phyloP scores from a whole-genome alignment of 2,329 filamentous ascomycete species.

The Myriosclerotinia scirpicola region DNA sequence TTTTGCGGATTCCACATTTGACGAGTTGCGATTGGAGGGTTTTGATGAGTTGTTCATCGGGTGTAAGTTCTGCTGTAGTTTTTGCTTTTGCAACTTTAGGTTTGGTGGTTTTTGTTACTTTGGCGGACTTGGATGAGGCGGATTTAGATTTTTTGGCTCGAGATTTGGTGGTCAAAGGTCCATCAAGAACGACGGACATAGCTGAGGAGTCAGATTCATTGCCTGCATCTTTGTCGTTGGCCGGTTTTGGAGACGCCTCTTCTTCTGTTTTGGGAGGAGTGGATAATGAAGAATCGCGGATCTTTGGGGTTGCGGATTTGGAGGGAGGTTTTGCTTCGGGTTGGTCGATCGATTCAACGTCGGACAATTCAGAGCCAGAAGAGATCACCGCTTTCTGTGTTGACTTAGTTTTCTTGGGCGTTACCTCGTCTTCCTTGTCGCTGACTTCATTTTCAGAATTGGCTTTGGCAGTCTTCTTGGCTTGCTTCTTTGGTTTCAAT shows the following conservation, averaged over 20 bases:
- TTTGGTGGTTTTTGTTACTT: slow-evolving; percentile 34
- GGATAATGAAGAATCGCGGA: slow-evolving; percentile 19
- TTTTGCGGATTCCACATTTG: slow-evolving; percentile 89
- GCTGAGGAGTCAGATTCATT: slow-evolving; percentile 55
- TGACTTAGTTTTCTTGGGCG: background rate
- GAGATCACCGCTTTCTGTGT: background rate
- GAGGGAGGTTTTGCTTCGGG: background rate
- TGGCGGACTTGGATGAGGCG: slow-evolving; percentile 38
- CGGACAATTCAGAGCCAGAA: slow-evolving; percentile 6
- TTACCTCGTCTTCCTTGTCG: slow-evolving; percentile 18
- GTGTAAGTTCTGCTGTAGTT: slow-evolving; percentile 48
- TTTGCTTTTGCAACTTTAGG: slow-evolving; percentile 44
- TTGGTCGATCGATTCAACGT: slow-evolving; percentile 15
- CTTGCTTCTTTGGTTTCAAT: slow-evolving; percentile 17
- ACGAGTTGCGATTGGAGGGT: slow-evolving; percentile 80
- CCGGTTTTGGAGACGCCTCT: slow-evolving; percentile 24
- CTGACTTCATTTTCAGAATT: background rate
- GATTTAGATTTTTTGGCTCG: slow-evolving; percentile 49
- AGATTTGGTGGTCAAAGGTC: slow-evolving; percentile 20
- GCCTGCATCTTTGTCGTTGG: slow-evolving; percentile 34
- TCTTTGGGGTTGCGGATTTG: slow-evolving; percentile 27
- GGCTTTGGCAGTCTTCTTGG: background rate
- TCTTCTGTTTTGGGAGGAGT: slow-evolving; percentile 25
- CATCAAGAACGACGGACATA: slow-evolving; percentile 76
- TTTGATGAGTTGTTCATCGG: slow-evolving; percentile 80